Conservation (phyloP, 2,329 filamentous ascomycete species). For the Claviceps fusiformis region DNA sequence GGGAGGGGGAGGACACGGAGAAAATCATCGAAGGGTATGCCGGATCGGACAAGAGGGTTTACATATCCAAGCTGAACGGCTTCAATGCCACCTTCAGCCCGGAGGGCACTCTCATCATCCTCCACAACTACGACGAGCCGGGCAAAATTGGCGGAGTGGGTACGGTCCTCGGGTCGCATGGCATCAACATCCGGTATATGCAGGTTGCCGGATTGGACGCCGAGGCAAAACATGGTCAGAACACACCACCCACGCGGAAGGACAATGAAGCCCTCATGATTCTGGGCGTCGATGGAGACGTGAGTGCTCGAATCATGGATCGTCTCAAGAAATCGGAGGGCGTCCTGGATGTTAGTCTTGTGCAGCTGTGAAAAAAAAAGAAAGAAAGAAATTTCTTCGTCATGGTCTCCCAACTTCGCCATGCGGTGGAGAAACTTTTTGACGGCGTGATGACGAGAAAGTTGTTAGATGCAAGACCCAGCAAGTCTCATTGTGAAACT, state of each 20-base stretch:
- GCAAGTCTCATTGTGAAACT: neutral
- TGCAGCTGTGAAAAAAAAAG: constrained; percentile 23
- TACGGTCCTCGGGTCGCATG: constrained; percentile 51
- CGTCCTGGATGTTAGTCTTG: constrained; percentile 41
- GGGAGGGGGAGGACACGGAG: constrained; percentile 8
- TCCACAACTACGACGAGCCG: constrained; percentile 68
- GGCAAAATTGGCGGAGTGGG: constrained; percentile 76
- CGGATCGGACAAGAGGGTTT: constrained; percentile 41
- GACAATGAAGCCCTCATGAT: constrained; percentile 70
- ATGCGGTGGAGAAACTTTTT: no score
- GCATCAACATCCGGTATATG: constrained; percentile 73
- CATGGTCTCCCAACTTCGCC: no score
- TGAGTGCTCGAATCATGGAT: constrained; percentile 41
- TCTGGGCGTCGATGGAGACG: constrained; percentile 54
- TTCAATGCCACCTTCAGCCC: constrained; percentile 64
- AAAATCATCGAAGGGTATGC: constrained; percentile 52
- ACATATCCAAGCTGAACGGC: constrained; percentile 59
- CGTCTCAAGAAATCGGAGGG: constrained; percentile 36
- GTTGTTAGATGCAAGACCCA: neutral
- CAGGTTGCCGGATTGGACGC: constrained; percentile 45
- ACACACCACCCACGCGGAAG: constrained; percentile 11
- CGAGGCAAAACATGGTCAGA: constrained; percentile 10
- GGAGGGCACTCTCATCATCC: constrained; percentile 60
- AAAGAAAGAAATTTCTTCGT: no score
- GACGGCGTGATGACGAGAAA: neutral